These are phyloP conservation scores for Triglochin maritima DNA, from an alignment of 106 monocot genomes.

Conservation along the genomic window DNA sequence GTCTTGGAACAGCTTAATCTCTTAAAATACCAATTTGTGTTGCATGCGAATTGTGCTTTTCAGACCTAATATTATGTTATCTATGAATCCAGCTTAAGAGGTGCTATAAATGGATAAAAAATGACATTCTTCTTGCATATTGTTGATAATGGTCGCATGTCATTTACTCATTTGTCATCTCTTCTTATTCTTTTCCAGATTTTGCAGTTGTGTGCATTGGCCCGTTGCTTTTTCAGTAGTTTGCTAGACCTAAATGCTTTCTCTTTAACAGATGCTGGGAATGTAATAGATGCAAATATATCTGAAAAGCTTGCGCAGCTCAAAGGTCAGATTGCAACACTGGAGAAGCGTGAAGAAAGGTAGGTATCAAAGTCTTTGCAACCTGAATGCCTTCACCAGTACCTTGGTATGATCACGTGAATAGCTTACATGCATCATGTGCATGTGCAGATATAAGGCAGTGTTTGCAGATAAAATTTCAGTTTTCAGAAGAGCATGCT, in stretches of 20 bases:
- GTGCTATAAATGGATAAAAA: no score
- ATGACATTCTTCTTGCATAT: no score
- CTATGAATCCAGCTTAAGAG: no score
- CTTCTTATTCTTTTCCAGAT: no score
- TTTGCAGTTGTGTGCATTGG: no score
- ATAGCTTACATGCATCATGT: not conserved
- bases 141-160: no score
- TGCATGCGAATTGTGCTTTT: no score
- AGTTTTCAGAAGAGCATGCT: conserved; percentile 95
- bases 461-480: conserved; percentile 98
- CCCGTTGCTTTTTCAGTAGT: no score
- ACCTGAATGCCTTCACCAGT: not conserved
- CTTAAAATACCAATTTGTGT: no score
- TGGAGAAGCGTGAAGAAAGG: conserved; percentile 99
- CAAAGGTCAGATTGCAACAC: conserved; percentile 89
- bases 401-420: not conserved
- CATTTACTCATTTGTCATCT: no score
- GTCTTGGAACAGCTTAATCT: no score
- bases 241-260: not conserved
- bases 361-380: conserved; percentile 5
- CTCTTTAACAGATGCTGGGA: conserved; percentile 37
- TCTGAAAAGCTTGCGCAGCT: conserved; percentile 87
- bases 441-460: conserved; percentile 70
- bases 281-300: conserved; percentile 51
- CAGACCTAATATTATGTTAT: no score